These are phyloP conservation scores for Penicillium nordicum DNA, from an alignment of 2,329 filamentous ascomycete genomes.

Conservation along the genomic window DNA sequence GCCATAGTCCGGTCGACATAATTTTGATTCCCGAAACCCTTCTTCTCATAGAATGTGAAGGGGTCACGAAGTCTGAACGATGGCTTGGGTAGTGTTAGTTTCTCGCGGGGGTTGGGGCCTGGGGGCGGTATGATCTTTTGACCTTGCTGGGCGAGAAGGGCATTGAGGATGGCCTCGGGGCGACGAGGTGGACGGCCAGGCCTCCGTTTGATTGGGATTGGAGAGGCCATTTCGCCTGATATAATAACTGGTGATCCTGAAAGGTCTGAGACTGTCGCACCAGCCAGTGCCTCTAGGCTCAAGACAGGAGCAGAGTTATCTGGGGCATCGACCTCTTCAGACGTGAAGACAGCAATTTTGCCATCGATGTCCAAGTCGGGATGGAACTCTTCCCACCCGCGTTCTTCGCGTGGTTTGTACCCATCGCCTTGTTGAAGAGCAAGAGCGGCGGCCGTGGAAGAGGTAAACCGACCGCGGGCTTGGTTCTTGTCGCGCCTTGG, in stretches of 20 bases:
- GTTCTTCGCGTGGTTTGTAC: slow-evolving; percentile 94
- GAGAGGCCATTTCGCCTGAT: slow-evolving; percentile 33
- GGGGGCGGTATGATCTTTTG: slow-evolving; percentile 50
- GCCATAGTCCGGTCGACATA: slow-evolving; percentile 97
- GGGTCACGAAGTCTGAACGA: slow-evolving; percentile 48
- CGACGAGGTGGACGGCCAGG: slow-evolving; percentile 65
- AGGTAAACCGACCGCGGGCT: slow-evolving; percentile 69
- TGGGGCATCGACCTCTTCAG: slow-evolving; percentile 80
- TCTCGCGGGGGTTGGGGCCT: slow-evolving; percentile 49
- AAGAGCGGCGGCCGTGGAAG: slow-evolving; percentile 78
- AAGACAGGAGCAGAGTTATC: slow-evolving; percentile 49
- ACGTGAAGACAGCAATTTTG: slow-evolving; percentile 71
- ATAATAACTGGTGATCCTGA: slow-evolving; percentile 45
- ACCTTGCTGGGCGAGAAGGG: slow-evolving; percentile 58
- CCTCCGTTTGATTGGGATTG: slow-evolving; percentile 53
- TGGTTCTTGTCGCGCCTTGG: slow-evolving; percentile 43
- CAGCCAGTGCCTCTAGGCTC: slow-evolving; percentile 29
- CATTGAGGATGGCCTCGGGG: slow-evolving; percentile 58
- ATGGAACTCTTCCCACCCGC: slow-evolving; percentile 97
- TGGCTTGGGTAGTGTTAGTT: slow-evolving; percentile 49
- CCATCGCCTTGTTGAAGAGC: slow-evolving; percentile 89
- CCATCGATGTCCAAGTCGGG: slow-evolving; percentile 87
- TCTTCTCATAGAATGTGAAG: slow-evolving; percentile 63
- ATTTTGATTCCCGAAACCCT: slow-evolving; percentile 76
- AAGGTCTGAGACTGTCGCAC: slow-evolving; percentile 22